Conservation (phyloP, 805 yeast species). For the Teunomyces tritomae region DNA sequence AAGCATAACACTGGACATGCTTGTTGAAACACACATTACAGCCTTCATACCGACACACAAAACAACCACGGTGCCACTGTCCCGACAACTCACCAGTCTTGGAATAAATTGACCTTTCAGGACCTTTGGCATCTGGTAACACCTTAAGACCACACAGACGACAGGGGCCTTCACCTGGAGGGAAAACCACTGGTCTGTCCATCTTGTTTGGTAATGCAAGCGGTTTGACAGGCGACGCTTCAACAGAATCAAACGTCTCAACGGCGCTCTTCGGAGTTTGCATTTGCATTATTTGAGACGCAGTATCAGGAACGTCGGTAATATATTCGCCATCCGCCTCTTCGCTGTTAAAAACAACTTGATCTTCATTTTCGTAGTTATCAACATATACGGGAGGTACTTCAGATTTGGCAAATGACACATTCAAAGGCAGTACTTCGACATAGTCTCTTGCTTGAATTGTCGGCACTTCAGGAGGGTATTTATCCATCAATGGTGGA, state of each 20-base stretch:
- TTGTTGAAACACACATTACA: constrained; percentile 62
- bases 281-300: constrained; percentile 2
- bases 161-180: constrained; percentile 79
- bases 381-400: neutral
- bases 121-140: constrained; percentile 32
- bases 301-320: neutral
- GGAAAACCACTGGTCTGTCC: constrained; percentile 15
- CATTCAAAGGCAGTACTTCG: neutral
- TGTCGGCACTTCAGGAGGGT: neutral
- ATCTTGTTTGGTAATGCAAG: neutral
- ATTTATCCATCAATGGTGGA: neutral
- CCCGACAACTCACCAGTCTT: constrained; percentile 82
- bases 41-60: constrained; percentile 54
- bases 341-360: neutral
- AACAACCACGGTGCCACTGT: constrained; percentile 91
- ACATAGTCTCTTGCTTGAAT: neutral
- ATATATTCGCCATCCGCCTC: neutral
- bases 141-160: constrained; percentile 65
- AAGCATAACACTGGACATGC: constrained; percentile 68
- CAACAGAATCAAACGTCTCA: constrained; percentile 4
- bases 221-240: constrained; percentile 1
- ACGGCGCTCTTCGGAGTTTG: neutral
- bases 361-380: neutral
- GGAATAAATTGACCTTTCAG: constrained; percentile 70
- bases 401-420: neutral